Conservation (phyloP, 805 yeast species). For the Pichia insulana region DNA sequence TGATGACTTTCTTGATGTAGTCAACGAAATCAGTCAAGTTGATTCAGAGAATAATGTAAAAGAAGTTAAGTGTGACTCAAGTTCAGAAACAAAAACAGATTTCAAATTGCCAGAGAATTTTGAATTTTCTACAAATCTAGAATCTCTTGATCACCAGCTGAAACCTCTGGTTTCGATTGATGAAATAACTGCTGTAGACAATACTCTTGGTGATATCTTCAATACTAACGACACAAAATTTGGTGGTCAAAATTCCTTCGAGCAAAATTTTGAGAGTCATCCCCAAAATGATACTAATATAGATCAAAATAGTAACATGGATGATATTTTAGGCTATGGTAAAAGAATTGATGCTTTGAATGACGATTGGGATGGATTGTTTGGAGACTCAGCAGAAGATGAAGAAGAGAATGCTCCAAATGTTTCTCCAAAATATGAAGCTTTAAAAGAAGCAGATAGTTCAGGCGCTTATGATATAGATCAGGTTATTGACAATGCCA, state of each 20-base stretch:
- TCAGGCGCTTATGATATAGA: slow-evolving; percentile 7
- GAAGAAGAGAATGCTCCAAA: slow-evolving; percentile 7
- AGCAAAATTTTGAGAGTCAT: background rate
- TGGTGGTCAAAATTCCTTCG: background rate
- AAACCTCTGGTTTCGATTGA: background rate
- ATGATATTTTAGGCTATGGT: slow-evolving; percentile 3
- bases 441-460: slow-evolving; percentile 8
- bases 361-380: slow-evolving; percentile 25
- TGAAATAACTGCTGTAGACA: background rate
- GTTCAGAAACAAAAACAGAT: slow-evolving; percentile 3
- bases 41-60: slow-evolving; percentile 6
- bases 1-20: slow-evolving; percentile 22
- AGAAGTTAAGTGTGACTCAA: no score
- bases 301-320: background rate
- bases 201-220: slow-evolving; percentile 5
- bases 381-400: slow-evolving; percentile 17
- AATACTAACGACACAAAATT: slow-evolving; percentile 1
- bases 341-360: slow-evolving; percentile 7
- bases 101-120: slow-evolving; percentile 8
- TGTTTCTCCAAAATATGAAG: background rate
- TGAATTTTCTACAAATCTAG: slow-evolving; percentile 6
- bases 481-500: slow-evolving; percentile 6
- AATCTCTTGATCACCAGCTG: slow-evolving; percentile 4
- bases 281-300: background rate
- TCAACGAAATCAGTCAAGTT: slow-evolving; percentile 11